A percentile compares a stretch with the other conserved stretches of the same genome.
Evolutionary conservation across 2,329 filamentous ascomycete species (phyloP).

Genomic region (Lizonia empirigonia): DNA sequence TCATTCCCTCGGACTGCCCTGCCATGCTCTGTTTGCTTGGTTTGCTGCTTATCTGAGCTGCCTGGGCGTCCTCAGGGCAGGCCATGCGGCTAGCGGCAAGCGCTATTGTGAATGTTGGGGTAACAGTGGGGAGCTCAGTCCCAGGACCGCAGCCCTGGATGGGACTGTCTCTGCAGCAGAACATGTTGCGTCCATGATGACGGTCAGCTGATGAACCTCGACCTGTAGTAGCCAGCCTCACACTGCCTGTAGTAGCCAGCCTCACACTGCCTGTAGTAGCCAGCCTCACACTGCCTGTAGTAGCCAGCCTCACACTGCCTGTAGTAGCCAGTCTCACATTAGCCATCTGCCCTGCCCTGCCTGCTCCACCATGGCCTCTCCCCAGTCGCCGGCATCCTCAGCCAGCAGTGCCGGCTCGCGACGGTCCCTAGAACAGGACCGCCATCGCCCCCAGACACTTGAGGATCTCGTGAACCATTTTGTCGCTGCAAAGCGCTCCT

Average conservation of each 20-base stretch:
- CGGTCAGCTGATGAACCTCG: neutral
- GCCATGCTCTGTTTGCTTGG: too few species aligned
- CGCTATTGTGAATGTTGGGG: conserved; percentile 17
- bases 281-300: too few species aligned
- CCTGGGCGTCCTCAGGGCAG: neutral
- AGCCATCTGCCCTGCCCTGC: too few species aligned
- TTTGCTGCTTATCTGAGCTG: conserved; percentile 3
- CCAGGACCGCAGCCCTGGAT: conserved; percentile 5
- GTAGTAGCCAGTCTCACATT: too few species aligned
- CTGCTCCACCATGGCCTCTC: conserved; percentile 41
- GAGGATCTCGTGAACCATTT: conserved; percentile 84
- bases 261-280: too few species aligned
- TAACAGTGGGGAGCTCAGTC: conserved; percentile 6
- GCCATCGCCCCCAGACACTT: conserved; percentile 56
- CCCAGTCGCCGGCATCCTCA: conserved; percentile 50
- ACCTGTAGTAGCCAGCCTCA: too few species aligned
- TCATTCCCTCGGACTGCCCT: neutral
- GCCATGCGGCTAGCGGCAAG: conserved; percentile 16
- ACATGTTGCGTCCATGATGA: too few species aligned
- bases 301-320: too few species aligned
- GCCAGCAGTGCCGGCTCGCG: conserved; percentile 44
- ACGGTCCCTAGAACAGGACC: conserved; percentile 27
- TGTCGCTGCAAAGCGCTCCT: conserved; percentile 82
- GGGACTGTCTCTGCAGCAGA: neutral
- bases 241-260: too few species aligned